These are phyloP conservation scores for Cronartium quercuum DNA, from an alignment of 1,284 basidiomycete species.

Conservation along the genomic window DNA sequence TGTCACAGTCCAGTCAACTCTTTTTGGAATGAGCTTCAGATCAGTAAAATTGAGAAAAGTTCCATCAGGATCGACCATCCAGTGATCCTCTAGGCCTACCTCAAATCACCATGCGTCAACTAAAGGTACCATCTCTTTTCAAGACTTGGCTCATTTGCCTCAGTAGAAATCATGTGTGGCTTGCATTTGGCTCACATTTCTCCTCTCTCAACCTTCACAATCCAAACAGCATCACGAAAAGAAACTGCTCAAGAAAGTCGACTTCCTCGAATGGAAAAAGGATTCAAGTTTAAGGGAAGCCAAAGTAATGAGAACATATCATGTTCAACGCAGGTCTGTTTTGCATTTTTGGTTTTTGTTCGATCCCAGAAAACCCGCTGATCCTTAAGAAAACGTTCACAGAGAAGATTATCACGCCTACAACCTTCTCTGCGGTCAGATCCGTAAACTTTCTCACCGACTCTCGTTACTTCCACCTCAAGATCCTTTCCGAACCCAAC, in stretches of 20 bases:
- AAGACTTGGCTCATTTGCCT: too few relatives aligned
- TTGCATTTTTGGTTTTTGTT: slow-evolving; percentile 56
- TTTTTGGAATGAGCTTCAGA: too few relatives aligned
- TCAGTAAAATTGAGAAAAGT: too few relatives aligned
- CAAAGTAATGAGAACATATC: slow-evolving; percentile 91
- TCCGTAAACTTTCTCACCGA: slow-evolving; percentile 78
- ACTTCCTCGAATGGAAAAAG: slow-evolving; percentile 78
- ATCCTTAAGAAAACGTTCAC: slow-evolving; percentile 5
- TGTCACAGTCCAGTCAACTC: too few relatives aligned
- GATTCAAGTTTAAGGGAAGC: slow-evolving; percentile 87
- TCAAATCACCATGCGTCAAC: too few relatives aligned
- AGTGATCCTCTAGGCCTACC: too few relatives aligned
- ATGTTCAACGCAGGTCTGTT: slow-evolving; percentile 68
- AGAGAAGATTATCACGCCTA: slow-evolving; percentile 57
- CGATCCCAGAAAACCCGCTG: slow-evolving; percentile 66
- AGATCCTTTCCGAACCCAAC: slow-evolving; percentile 78
- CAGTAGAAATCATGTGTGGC: too few relatives aligned
- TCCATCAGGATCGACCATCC: too few relatives aligned
- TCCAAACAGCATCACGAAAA: slow-evolving; percentile 40
- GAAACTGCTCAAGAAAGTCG: slow-evolving; percentile 78
- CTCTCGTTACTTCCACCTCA: slow-evolving; percentile 79
- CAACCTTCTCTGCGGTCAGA: slow-evolving; percentile 86
- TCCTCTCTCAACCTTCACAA: neutral
- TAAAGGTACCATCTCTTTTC: too few relatives aligned
- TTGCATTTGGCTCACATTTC: too few relatives aligned